Conservation (phyloP, 805 yeast species). For the Schwanniomyces sp. region DNA sequence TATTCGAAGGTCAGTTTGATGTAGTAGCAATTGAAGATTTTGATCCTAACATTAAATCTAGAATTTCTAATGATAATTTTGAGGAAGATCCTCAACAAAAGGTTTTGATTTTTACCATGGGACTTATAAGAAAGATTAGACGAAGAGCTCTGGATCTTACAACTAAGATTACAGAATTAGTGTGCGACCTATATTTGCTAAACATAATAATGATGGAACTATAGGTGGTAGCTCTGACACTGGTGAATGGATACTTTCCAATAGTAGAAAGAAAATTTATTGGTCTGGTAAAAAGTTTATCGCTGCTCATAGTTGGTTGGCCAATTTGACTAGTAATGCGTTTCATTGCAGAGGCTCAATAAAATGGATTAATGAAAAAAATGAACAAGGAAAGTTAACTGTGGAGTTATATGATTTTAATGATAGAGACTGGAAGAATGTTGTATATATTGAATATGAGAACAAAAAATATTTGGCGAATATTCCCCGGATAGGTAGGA, state of each 20-base stretch:
- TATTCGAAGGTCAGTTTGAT: not conserved
- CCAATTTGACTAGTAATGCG: not conserved
- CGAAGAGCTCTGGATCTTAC: not conserved
- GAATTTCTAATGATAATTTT: not conserved
- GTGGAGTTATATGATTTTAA: not conserved
- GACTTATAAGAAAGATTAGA: not conserved
- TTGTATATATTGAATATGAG: too few species aligned
- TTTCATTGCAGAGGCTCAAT: not conserved
- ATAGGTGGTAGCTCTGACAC: not conserved
- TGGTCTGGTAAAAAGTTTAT: conserved; percentile 1
- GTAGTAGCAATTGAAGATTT: not conserved
- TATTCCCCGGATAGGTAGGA: too few species aligned
- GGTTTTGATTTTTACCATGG: not conserved
- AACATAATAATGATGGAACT: not conserved
- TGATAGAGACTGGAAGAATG: too few species aligned
- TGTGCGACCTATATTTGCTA: not conserved
- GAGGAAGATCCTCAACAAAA: not conserved
- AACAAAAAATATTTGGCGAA: too few species aligned
- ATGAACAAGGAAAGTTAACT: not conserved
- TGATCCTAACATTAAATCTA: not conserved
- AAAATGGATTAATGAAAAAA: conserved; percentile 1
- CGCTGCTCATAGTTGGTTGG: not conserved
- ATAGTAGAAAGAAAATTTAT: not conserved
- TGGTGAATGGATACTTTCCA: not conserved
- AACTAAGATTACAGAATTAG: not conserved